Conservation (phyloP, 2,329 filamentous ascomycete genomes). For the Ceratocystis destructans region DNA sequence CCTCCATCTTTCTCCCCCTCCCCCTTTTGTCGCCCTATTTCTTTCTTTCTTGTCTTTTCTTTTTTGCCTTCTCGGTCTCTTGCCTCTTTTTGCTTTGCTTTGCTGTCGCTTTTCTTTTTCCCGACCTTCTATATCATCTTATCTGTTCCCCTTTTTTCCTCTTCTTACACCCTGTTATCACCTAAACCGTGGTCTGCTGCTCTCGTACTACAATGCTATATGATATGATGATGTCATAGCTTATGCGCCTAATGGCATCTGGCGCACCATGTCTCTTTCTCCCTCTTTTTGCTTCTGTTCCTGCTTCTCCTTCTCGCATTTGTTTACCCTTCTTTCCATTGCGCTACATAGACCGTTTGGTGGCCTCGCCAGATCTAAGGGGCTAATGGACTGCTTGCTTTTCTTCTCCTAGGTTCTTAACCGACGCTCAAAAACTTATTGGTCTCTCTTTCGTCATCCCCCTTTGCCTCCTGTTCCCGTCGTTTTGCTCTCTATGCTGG, state of each 20-base stretch:
- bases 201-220: neutral
- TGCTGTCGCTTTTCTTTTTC: no score
- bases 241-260: neutral
- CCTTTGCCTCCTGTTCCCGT: neutral
- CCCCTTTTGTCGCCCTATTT: neutral
- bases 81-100: neutral
- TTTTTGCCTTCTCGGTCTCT: neutral
- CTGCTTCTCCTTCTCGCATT: neutral
- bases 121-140: no score
- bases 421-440: no score
- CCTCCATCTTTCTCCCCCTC: neutral
- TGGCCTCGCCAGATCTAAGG: neutral
- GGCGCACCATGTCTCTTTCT: constrained; percentile 3
- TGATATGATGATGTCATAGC: neutral
- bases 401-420: neutral
- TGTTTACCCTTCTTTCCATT: neutral
- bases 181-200: neutral
- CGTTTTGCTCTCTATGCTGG: no score
- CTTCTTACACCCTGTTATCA: neutral
- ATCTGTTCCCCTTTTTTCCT: neutral
- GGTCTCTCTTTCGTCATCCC: neutral
- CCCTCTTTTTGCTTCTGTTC: neutral
- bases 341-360: neutral
- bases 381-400: neutral
- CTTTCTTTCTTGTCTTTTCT: neutral